Evolutionary conservation across 345 rosid genomes (phyloP), one percentile per base, ranked within the genome.

Genomic region (Eucalyptus polyanthemos): DNA sequence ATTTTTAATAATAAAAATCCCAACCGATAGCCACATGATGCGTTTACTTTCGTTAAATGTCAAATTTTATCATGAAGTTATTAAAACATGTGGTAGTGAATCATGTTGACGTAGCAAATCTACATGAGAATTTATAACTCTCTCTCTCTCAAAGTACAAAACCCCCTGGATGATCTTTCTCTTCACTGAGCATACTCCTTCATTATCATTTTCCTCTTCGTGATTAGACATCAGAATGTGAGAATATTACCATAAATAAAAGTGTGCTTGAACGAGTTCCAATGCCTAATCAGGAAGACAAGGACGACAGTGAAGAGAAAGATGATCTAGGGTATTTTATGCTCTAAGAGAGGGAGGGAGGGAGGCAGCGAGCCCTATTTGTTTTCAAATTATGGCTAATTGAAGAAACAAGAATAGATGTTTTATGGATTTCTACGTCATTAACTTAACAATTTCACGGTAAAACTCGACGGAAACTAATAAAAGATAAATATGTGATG

Each of bases 401-500:
- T 56, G 27, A 56, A 24, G 27, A 56, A 56, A 56, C 29, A 2
- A 56, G 3, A 56, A 56, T 56, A 24, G 29, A 56, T 22, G 29
- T 24, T 1, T 2, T 24, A 24, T 56, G 62, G 12, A 22, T 24
- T 56, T 56, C 1, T 56, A 24, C 1, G 0, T 56, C 13, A 56
- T 1, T 25, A 25, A 56, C 14, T 56, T 8, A 56, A 56, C 6
- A 56, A 24, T 56, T 56, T 56, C 3, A 24, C 0, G 0, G 13
- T 10, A 56, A 56, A 56, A 24, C 1, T 56, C 0, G 0, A 10
- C 0, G 1, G 14, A 56, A 56, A 5, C 14, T 2, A 56, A 24
- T 0, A 25, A 24, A 56, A 0, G 0, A 1, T 24, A 56, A 56
- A 0, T 24, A 56, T 19, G 5, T 56, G 1, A 24, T 1, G 6